These are phyloP conservation scores for Ciborinia camelliae DNA, from an alignment of 2,329 filamentous ascomycete genomes.

Conservation along the genomic window DNA sequence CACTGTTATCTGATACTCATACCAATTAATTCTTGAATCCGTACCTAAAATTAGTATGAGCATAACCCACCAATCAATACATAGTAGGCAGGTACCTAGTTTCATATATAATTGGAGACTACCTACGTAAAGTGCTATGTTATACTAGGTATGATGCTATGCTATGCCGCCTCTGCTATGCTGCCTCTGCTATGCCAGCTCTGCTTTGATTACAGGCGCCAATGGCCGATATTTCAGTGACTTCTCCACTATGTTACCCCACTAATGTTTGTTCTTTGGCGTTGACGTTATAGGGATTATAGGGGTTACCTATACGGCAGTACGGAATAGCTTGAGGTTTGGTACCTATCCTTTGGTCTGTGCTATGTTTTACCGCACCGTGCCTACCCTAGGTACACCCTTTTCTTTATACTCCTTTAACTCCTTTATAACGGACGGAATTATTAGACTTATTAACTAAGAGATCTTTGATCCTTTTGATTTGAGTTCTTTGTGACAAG, in stretches of 20 bases:
- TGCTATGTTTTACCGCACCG: not conserved
- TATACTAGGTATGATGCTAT: too few species aligned
- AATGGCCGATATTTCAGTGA: not conserved
- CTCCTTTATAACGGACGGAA: not conserved
- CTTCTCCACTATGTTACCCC: not conserved
- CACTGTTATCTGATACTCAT: too few species aligned
- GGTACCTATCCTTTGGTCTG: too few species aligned
- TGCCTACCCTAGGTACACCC: not conserved
- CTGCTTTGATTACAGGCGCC: not conserved
- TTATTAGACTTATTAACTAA: too few species aligned
- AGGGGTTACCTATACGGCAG: too few species aligned
- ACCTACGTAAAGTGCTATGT: too few species aligned
- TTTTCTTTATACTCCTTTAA: not conserved
- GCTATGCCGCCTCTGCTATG: not conserved
- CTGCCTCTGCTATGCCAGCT: not conserved
- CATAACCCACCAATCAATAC: too few species aligned
- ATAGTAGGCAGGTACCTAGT: too few species aligned
- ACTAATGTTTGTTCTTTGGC: not conserved
- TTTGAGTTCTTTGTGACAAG: too few species aligned
- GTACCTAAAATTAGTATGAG: too few species aligned
- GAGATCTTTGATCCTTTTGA: not conserved
- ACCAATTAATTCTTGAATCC: too few species aligned
- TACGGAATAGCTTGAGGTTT: too few species aligned
- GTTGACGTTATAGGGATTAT: not conserved
- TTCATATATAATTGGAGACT: not conserved